phyloP scores from a whole-genome alignment of 768 basidiomycete species.

The Mrakia gelida region DNA sequence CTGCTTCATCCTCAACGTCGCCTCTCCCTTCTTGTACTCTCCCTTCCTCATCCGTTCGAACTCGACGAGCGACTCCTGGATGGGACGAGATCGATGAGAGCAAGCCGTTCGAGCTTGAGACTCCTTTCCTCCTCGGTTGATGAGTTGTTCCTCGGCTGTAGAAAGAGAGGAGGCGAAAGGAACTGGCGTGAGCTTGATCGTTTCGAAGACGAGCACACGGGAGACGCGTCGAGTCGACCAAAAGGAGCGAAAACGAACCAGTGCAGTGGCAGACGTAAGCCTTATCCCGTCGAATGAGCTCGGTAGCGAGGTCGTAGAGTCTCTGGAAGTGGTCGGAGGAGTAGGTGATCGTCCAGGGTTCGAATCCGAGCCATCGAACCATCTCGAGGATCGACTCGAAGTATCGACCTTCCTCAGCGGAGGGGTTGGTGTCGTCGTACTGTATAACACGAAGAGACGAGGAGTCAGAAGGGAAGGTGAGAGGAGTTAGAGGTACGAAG shows the following conservation, averaged over 20 bases:
- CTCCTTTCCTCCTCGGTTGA: constrained; percentile 76
- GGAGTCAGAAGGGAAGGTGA: not conserved
- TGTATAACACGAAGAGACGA: not conserved
- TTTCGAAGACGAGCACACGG: no score
- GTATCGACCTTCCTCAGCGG: constrained; percentile 91
- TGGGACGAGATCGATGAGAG: constrained; percentile 74
- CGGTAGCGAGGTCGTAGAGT: constrained; percentile 78
- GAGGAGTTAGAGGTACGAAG: not conserved
- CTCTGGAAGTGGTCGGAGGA: constrained; percentile 93
- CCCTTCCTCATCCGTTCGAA: constrained; percentile 92
- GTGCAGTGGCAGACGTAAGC: constrained; percentile 96
- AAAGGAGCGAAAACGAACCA: constrained; percentile 55
- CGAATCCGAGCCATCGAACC: constrained; percentile 92
- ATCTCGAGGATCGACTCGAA: constrained; percentile 96
- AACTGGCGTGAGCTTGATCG: not conserved
- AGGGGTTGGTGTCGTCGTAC: constrained; percentile 98
- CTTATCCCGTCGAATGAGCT: constrained; percentile 81
- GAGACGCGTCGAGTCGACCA: not conserved
- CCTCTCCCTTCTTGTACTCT: constrained; percentile 83
- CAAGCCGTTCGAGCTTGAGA: constrained; percentile 76
- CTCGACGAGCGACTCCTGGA: constrained; percentile 79
- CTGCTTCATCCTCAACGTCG: constrained; percentile 94
- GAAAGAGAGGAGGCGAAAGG: not conserved
- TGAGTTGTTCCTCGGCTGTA: constrained; percentile 85
- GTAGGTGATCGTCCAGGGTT: constrained; percentile 98